phyloP scores from a whole-genome alignment of 2,329 filamentous ascomycete species.

The Diaporthe longicolla region DNA sequence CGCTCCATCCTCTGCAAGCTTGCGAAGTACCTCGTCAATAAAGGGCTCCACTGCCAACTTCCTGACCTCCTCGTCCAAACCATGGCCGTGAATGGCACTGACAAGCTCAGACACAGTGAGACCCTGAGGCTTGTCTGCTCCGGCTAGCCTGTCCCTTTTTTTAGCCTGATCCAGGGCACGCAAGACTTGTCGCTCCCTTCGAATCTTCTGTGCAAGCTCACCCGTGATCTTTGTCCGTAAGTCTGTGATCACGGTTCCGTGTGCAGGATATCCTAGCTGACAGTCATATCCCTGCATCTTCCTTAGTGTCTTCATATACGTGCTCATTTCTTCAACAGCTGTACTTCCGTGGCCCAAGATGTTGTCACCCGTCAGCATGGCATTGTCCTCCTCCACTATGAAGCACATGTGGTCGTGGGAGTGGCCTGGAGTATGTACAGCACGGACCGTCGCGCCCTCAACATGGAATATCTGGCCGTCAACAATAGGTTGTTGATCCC shows the following conservation, averaged over 20 bases:
- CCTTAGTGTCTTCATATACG: constrained; percentile 55
- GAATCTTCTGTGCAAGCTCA: constrained; percentile 54
- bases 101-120: constrained; percentile 60
- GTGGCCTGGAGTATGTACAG: constrained; percentile 76
- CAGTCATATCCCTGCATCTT: constrained; percentile 51
- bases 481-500: constrained; percentile 50
- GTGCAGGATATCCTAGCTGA: constrained; percentile 59
- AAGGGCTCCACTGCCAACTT: constrained; percentile 59
- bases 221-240: constrained; percentile 55
- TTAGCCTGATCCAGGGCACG: constrained; percentile 48
- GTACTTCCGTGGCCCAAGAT: constrained; percentile 89
- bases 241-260: constrained; percentile 57
- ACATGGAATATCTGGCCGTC: constrained; percentile 69
- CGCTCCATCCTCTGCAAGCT: constrained; percentile 58
- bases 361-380: constrained; percentile 91
- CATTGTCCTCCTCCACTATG: constrained; percentile 81
- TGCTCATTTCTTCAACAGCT: constrained; percentile 82
- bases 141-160: constrained; percentile 48
- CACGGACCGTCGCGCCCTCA: constrained; percentile 76
- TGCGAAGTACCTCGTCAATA: constrained; percentile 57
- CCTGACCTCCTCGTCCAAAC: constrained; percentile 52
- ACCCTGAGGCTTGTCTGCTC: constrained; percentile 3
- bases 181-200: constrained; percentile 58
- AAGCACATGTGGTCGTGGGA: constrained; percentile 87
- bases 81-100: constrained; percentile 56